Evolutionary conservation across 2,329 filamentous ascomycete genomes (phyloP), one percentile per base, ranked within the genome.

Genomic region (Epichloe festucae): DNA sequence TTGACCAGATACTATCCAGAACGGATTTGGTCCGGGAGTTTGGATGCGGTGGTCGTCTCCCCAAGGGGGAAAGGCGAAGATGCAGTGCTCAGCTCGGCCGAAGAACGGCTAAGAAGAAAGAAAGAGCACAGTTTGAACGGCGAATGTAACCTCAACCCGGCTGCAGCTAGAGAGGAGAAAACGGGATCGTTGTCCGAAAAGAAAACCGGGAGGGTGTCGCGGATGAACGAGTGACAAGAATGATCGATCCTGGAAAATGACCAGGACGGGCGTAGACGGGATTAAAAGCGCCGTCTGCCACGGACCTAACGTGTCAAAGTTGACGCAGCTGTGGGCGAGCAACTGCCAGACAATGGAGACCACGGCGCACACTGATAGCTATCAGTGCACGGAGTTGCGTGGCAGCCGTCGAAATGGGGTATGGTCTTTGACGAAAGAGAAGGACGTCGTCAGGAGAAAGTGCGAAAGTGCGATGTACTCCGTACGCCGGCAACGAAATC

Each of bases 181-280:
- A 6, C 6, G 23, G 4, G 19, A 42, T 27, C 14, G 34, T 14
- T 50, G 34, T 45, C 15, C 15, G 46, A 39, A 10, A 45, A 42
- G 15, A 41, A 27, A 35, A 27, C 8, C 41, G 34, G n/a, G 14
- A 39, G 6, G 31, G 19, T 5, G 34, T 27, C 17, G 48, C 19
- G 19, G 48, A 10, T 45, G 21, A 52, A 49, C 51, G 51, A 52
- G 51, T 46, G 51, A 52, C 51, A 23, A 21, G 46, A 40, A 35
- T 34, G 17, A 21, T 21, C 17, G 40, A 23, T 27, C 36, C 39
- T 38, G 34, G 21, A 17, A 47, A 38, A 45, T 31, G 31, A 36
- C 46, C 8, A 41, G 38, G 36, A 36, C 17, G 38, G 17, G 21
- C 15, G 41, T n/a, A 23, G 45, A 39, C 34, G 40, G 21, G 36